Evolutionary conservation across 129 eudicot genomes (phyloP), one percentile per base, ranked within the genome.

Genomic region (Scalesia atractyloides): DNA sequence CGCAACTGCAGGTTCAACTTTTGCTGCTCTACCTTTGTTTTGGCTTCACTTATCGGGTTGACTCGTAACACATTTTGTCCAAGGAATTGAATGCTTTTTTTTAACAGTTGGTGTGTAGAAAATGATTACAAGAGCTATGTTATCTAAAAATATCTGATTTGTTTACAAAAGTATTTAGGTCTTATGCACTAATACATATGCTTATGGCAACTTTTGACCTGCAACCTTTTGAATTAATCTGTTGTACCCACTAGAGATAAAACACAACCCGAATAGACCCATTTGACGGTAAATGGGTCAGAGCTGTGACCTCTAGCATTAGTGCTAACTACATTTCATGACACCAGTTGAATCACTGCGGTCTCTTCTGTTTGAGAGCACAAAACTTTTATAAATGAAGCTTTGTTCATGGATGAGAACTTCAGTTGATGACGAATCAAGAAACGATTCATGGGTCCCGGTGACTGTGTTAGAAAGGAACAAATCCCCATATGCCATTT

Each of bases 321-420:
- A 47, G 59, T 75, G 64, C 73, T 54, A 69, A 60, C 72, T 51
- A 24, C 33, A 70, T 79, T 37, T 77, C 43, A 79, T 67, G 73
- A 46, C 73, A 80, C 67, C 94, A 92, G 97, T 85, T 56, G 71
- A 84, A 26, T 86, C 83, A 6, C 52, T 92, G 66, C 80, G 87
- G 72, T 36, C 89, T 8, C 88, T 92, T 80, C 83, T 85, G 72
- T 82, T 80, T 65, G 96, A 89, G 70, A 84, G 85, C 73, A 80
- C 96, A 62, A 92, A 87, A 77, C 76, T 77, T 77, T 51, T 89
- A 89, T 57, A 85, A 73, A 14, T 83, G 30, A 87, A 92, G 83
- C 89, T 92, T 57, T 86, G 96, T 85, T 83, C 98, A 72, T 92
- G 98, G 98, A 89, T 89, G 89, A 82, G 95, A 22, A 52, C 86